A percentile compares a stretch with the other conserved stretches of the same genome.
phyloP scores from a whole-genome alignment of 495 filamentous ascomycete genomes.

The Xylaria nigripes region DNA sequence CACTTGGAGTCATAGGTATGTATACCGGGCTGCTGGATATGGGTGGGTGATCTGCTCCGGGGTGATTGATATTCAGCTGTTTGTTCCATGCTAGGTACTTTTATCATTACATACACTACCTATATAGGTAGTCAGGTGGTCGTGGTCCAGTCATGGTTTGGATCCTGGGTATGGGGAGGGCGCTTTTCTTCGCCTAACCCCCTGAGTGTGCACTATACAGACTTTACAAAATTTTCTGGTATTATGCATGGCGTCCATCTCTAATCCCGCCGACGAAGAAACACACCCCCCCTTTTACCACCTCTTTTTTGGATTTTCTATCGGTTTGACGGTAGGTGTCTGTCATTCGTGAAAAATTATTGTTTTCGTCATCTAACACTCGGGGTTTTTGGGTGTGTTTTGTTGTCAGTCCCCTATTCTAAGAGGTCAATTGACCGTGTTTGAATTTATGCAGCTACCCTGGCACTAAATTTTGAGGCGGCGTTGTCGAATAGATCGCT shows the following conservation, averaged over 20 bases:
- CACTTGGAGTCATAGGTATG: too few species aligned
- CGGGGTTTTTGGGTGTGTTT: not conserved
- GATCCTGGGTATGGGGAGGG: not conserved
- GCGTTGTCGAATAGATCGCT: conserved; percentile 69
- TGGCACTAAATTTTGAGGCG: conserved; percentile 67
- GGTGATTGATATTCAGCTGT: too few species aligned
- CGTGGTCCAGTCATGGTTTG: not conserved
- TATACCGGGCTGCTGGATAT: too few species aligned
- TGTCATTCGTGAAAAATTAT: not conserved
- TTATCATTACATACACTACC: not conserved
- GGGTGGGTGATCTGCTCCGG: too few species aligned
- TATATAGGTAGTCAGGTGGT: not conserved
- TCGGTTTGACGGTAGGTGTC: not conserved
- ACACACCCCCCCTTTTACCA: not conserved
- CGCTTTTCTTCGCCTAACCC: too few species aligned
- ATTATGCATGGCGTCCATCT: too few species aligned
- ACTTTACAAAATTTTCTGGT: too few species aligned
- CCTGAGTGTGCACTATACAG: too few species aligned
- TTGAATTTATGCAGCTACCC: conserved; percentile 49
- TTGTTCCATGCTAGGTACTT: too few species aligned
- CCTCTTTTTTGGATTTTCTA: not conserved
- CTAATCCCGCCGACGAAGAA: not conserved
- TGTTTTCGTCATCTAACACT: not conserved
- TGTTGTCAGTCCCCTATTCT: not conserved
- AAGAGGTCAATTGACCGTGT: not conserved